phyloP scores from a whole-genome alignment of 2,329 filamentous ascomycete species.

The Xylariales sp. region DNA sequence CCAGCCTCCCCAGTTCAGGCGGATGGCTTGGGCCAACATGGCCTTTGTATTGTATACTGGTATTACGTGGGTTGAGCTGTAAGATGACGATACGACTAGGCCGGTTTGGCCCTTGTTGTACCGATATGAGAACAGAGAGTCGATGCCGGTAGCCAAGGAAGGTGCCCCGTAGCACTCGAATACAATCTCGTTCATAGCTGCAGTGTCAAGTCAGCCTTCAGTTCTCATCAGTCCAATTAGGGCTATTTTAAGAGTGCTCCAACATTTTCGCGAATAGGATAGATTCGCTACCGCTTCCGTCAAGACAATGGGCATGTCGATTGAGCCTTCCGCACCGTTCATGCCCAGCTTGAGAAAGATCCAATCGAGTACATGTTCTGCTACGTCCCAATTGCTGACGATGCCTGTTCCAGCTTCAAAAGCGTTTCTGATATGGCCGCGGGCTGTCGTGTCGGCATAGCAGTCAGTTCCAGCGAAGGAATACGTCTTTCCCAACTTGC shows the following conservation, averaged over 20 bases:
- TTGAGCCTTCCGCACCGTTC: slow-evolving; percentile 65
- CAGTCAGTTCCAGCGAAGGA: slow-evolving; percentile 90
- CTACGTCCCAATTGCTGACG: slow-evolving; percentile 95
- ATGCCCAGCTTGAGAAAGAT: slow-evolving; percentile 91
- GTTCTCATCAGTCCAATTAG: too few relatives aligned
- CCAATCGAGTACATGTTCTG: slow-evolving; percentile 93
- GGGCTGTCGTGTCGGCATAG: slow-evolving; percentile 88
- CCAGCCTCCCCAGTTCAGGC: slow-evolving; percentile 91
- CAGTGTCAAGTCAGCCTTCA: too few relatives aligned
- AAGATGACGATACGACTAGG: slow-evolving; percentile 84
- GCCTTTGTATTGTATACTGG: slow-evolving; percentile 86
- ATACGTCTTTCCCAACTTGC: slow-evolving; percentile 87
- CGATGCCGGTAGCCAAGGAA: slow-evolving; percentile 88
- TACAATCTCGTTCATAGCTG: slow-evolving; percentile 94
- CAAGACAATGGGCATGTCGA: slow-evolving; percentile 88
- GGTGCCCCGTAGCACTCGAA: slow-evolving; percentile 95
- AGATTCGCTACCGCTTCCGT: slow-evolving; percentile 93
- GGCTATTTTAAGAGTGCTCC: slow-evolving; percentile 35
- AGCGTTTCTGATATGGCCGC: slow-evolving; percentile 82
- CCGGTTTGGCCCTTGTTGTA: slow-evolving; percentile 87
- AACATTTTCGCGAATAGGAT: slow-evolving; percentile 82
- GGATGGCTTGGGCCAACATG: slow-evolving; percentile 76
- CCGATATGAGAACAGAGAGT: slow-evolving; percentile 91
- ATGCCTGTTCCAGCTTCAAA: slow-evolving; percentile 90
- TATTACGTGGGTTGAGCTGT: slow-evolving; percentile 92